phyloP scores from a whole-genome alignment of 2,329 filamentous ascomycete species.

The Ascochyta rabiei region DNA sequence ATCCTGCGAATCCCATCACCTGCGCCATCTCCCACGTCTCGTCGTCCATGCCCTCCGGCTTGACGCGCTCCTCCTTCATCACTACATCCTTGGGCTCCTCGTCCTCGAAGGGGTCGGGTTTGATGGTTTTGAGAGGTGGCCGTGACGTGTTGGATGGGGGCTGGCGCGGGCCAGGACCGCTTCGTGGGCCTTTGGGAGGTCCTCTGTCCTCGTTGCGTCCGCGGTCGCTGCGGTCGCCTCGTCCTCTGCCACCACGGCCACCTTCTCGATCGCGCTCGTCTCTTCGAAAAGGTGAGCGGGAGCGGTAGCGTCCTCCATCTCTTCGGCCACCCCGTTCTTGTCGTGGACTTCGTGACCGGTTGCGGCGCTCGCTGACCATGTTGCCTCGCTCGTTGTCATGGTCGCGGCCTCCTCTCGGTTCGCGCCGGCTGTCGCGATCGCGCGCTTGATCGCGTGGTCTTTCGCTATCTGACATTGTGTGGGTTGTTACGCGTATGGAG shows the following conservation, averaged over 20 bases:
- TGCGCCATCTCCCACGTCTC: slow-evolving; percentile 79
- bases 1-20: slow-evolving; percentile 89
- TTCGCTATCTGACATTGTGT: slow-evolving; percentile 33
- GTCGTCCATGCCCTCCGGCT: slow-evolving; percentile 55
- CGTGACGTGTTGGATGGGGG: neutral
- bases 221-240: slow-evolving; percentile 17
- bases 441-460: slow-evolving; percentile 32
- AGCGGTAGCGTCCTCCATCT: slow-evolving; percentile 31
- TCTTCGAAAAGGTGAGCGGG: slow-evolving; percentile 35
- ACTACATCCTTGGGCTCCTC: slow-evolving; percentile 33
- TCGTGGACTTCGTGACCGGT: slow-evolving; percentile 44
- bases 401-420: slow-evolving; percentile 27
- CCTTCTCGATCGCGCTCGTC: slow-evolving; percentile 27
- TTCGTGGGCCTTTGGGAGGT: slow-evolving; percentile 37
- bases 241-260: slow-evolving; percentile 23
- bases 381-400: slow-evolving; percentile 21
- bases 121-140: neutral
- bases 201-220: slow-evolving; percentile 17
- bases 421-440: slow-evolving; percentile 31
- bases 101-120: slow-evolving; percentile 16
- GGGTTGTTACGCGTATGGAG: neutral
- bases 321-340: slow-evolving; percentile 36
- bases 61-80: slow-evolving; percentile 36
- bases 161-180: slow-evolving; percentile 20
- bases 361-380: slow-evolving; percentile 35